These are phyloP conservation scores for Prorocentrum cordatum DNA, from an alignment of 169 alveolate genomes.

Conservation along the genomic window DNA sequence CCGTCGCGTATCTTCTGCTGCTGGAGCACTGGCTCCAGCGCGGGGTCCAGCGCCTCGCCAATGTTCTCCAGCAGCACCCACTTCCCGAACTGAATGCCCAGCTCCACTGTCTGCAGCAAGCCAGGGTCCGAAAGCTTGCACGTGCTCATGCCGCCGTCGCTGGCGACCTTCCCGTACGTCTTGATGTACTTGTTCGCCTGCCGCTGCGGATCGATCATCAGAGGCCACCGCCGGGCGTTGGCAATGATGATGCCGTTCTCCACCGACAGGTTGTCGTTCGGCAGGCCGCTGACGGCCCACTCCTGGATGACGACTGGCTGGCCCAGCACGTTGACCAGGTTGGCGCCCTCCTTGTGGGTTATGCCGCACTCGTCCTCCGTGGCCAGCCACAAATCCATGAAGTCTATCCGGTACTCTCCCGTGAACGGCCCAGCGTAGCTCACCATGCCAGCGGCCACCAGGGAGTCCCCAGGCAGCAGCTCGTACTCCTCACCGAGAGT, in stretches of 20 bases:
- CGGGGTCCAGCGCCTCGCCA: constrained; percentile 87
- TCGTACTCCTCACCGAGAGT: constrained; percentile 49
- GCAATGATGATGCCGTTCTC: constrained; percentile 78
- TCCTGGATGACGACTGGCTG: constrained; percentile 82
- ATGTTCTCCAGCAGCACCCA: constrained; percentile 88
- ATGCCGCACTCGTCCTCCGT: constrained; percentile 32
- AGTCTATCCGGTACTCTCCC: constrained; percentile 10
- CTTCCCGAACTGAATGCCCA: constrained; percentile 87
- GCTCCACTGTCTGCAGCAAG: constrained; percentile 82
- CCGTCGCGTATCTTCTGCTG: constrained; percentile 84
- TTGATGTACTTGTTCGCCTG: constrained; percentile 85
- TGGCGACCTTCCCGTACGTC: constrained; percentile 82
- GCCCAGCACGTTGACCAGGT: constrained; percentile 75
- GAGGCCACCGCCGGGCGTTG: constrained; percentile 83
- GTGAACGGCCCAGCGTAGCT: constrained; percentile 58
- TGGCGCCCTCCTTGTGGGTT: constrained; percentile 11
- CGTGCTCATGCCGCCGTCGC: constrained; percentile 72
- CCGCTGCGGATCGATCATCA: constrained; percentile 89
- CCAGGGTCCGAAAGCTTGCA: constrained; percentile 82
- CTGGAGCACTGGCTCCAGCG: constrained; percentile 81
- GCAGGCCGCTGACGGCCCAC: constrained; percentile 85
- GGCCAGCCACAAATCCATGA: constrained; percentile 25
- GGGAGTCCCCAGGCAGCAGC: constrained; percentile 64
- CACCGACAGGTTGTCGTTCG: constrained; percentile 85
- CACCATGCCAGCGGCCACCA: constrained; percentile 63